phyloP scores from a whole-genome alignment of 2,329 filamentous ascomycete genomes.

The Colletotrichum limetticola region DNA sequence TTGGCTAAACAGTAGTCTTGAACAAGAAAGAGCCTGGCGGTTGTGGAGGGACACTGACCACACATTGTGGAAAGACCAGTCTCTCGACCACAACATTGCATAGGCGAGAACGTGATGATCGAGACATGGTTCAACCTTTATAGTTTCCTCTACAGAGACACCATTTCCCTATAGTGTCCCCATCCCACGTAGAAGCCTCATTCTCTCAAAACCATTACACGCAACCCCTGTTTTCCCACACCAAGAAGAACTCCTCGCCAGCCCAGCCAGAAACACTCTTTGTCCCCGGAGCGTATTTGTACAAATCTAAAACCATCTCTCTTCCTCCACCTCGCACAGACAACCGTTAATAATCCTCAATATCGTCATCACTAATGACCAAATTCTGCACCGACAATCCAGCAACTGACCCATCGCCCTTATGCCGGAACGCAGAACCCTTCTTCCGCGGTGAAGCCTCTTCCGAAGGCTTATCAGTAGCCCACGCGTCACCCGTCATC shows the following conservation, averaged over 20 bases:
- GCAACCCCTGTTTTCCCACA: neutral
- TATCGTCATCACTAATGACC: conserved; percentile 85
- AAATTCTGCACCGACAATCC: conserved; percentile 70
- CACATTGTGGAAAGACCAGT: too few relatives aligned
- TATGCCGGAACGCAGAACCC: conserved; percentile 49
- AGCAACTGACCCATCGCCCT: conserved; percentile 46
- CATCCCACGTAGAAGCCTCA: neutral
- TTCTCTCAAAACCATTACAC: rapidly evolving
- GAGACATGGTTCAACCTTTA: neutral
- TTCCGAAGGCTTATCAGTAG: conserved; percentile 70
- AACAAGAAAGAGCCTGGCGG: too few relatives aligned
- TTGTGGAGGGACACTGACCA: too few relatives aligned
- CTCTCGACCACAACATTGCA: neutral
- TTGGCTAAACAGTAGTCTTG: too few relatives aligned
- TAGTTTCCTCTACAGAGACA: neutral
- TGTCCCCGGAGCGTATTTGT: neutral
- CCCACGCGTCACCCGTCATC: conserved; percentile 62
- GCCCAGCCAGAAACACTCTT: neutral
- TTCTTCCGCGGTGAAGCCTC: conserved; percentile 62
- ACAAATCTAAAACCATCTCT: neutral
- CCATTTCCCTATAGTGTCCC: neutral
- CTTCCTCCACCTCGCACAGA: too few relatives aligned
- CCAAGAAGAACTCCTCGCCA: neutral
- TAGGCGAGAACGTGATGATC: neutral
- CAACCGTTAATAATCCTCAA: too few relatives aligned